A percentile compares a stretch with the other conserved stretches of the same genome.
phyloP scores from a whole-genome alignment of 495 filamentous ascomycete genomes.

The Penicillium salamii region DNA sequence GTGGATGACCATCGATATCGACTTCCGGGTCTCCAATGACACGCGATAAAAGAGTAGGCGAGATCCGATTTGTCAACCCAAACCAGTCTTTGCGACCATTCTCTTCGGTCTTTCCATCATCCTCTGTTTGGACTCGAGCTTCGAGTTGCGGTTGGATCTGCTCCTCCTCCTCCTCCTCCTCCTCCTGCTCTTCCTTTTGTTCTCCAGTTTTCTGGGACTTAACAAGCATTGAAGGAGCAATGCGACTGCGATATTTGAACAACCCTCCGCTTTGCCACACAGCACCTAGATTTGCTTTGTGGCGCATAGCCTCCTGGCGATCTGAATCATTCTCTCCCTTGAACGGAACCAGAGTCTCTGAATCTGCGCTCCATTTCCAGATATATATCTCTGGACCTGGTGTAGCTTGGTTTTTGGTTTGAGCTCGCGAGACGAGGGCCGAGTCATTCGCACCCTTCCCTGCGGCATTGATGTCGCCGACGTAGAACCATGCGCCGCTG shows the following conservation, averaged over 20 bases:
- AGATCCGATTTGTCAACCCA: constrained; percentile 39
- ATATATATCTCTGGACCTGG: constrained; percentile 33
- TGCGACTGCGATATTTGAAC: constrained; percentile 43
- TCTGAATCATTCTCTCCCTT: constrained; percentile 22
- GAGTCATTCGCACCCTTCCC: constrained; percentile 12
- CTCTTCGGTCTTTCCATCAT: constrained; percentile 30
- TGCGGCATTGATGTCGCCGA: constrained; percentile 32
- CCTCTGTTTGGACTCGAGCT: constrained; percentile 14
- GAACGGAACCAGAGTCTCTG: constrained; percentile 31
- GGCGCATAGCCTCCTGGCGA: constrained; percentile 35
- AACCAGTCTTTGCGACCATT: constrained; percentile 39
- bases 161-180: background rate
- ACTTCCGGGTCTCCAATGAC: constrained; percentile 35
- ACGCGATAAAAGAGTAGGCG: constrained; percentile 34
- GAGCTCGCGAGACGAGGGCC: constrained; percentile 11
- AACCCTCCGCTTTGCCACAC: constrained; percentile 42
- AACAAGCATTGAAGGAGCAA: constrained; percentile 24
- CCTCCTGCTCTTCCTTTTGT: background rate
- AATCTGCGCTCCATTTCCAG: constrained; percentile 44
- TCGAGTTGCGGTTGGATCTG: background rate
- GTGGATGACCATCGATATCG: constrained; percentile 37
- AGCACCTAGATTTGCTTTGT: constrained; percentile 37
- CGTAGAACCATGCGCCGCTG: constrained; percentile 60
- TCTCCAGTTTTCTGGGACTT: background rate
- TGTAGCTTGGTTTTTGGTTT: background rate